These are phyloP conservation scores for Ramularia endophylla DNA, from an alignment of 2,329 filamentous ascomycete genomes.

Conservation along the genomic window DNA sequence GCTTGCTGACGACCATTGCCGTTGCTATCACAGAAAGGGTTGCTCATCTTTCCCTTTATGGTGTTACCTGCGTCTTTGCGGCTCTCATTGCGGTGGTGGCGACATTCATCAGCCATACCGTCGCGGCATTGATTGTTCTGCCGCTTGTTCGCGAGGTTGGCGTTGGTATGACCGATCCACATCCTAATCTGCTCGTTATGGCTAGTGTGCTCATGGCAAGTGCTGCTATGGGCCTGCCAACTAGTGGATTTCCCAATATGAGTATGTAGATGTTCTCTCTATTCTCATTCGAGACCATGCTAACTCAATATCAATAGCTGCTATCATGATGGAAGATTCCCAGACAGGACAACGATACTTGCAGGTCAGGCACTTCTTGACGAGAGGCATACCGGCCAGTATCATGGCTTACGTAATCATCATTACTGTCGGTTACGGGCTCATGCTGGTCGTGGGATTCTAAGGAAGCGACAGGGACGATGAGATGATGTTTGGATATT, in stretches of 20 bases:
- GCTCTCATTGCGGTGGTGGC: constrained; percentile 82
- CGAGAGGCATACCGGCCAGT: constrained; percentile 82
- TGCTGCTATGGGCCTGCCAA: constrained; percentile 95
- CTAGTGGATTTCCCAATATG: constrained; percentile 98
- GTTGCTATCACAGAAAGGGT: constrained; percentile 67
- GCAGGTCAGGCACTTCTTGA: constrained; percentile 89
- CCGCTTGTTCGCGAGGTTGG: constrained; percentile 87
- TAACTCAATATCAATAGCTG: constrained; percentile 52
- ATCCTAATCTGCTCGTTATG: constrained; percentile 95
- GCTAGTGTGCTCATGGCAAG: constrained; percentile 91
- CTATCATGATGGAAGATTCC: constrained; percentile 98
- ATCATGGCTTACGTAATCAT: constrained; percentile 75
- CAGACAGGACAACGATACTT: constrained; percentile 87
- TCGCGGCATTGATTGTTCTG: constrained; percentile 89
- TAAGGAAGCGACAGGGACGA: constrained; percentile 29
- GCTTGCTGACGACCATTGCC: constrained; percentile 84
- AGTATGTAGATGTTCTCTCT: constrained; percentile 59
- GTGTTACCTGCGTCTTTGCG: constrained; percentile 79
- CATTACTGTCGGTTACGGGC: constrained; percentile 80
- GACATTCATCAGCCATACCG: constrained; percentile 96
- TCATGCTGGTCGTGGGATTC: constrained; percentile 73
- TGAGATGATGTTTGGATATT: too few relatives aligned
- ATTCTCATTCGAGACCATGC: neutral
- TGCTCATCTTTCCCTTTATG: constrained; percentile 74
- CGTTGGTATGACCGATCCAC: constrained; percentile 75